phyloP scores from a whole-genome alignment of 345 rosid species.

The Melaleuca quinquenervia region DNA sequence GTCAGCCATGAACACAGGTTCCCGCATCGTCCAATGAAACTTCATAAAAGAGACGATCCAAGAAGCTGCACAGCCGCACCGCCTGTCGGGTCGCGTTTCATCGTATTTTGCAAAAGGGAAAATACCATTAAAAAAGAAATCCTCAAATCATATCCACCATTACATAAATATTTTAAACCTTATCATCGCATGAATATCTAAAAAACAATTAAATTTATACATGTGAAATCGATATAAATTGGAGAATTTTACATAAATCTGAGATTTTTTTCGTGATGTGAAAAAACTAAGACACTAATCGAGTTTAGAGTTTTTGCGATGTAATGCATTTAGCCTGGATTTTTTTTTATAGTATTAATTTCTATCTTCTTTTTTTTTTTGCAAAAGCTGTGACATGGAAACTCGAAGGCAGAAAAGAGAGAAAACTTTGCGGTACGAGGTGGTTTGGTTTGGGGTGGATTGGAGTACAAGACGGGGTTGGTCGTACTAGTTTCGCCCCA shows the following conservation, averaged over 20 bases:
- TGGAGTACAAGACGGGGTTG: neutral
- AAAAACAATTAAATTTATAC: neutral
- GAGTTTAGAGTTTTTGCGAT: too few species aligned
- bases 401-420: neutral
- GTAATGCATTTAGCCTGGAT: too few species aligned
- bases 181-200: too few species aligned
- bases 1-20: neutral
- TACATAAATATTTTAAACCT: too few species aligned
- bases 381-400: neutral
- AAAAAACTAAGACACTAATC: too few species aligned
- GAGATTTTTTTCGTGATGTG: too few species aligned
- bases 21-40: neutral
- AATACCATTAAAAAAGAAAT: too few species aligned
- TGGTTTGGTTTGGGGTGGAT: neutral
- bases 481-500: neutral
- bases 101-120: too few species aligned
- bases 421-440: neutral
- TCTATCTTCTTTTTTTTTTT: neutral
- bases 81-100: neutral
- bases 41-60: neutral
- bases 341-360: too few species aligned
- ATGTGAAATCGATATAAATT: too few species aligned
- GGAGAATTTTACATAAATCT: too few species aligned
- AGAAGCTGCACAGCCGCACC: neutral
- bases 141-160: too few species aligned